A percentile compares a stretch with the other conserved stretches of the same genome.
phyloP scores from a whole-genome alignment of 345 rosid genomes.

The Dovyalis caffra region DNA sequence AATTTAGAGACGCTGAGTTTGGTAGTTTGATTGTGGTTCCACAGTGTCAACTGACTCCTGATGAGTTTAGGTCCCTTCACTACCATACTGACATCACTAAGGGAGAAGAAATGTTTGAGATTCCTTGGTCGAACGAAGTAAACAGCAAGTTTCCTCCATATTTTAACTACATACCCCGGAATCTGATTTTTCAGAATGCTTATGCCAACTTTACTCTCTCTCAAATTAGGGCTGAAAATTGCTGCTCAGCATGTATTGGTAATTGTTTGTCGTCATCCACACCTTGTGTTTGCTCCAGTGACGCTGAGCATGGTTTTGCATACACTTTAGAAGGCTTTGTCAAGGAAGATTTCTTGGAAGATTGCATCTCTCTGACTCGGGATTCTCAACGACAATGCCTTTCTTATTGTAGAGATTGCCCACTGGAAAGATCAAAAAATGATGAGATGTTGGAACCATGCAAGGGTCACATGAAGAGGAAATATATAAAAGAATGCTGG shows the following conservation, averaged over 20 bases:
- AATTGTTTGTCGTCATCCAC: slow-evolving; percentile 57
- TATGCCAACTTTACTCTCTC: slow-evolving; percentile 56
- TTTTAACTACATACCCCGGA: slow-evolving; percentile 63
- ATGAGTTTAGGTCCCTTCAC: slow-evolving; percentile 49
- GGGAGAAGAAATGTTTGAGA: slow-evolving; percentile 66
- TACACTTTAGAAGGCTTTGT: slow-evolving; percentile 61
- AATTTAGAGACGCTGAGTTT: slow-evolving; percentile 14
- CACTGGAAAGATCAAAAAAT: slow-evolving; percentile 58
- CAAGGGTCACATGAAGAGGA: slow-evolving; percentile 85
- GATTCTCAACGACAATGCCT: slow-evolving; percentile 50
- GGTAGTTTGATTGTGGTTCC: slow-evolving; percentile 49
- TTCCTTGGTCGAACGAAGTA: slow-evolving; percentile 77
- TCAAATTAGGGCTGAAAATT: slow-evolving; percentile 48
- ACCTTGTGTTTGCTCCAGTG: slow-evolving; percentile 58
- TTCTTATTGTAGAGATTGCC: slow-evolving; percentile 63
- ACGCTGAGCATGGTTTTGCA: slow-evolving; percentile 41
- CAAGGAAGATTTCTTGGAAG: slow-evolving; percentile 58
- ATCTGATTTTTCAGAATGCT: slow-evolving; percentile 56
- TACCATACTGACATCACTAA: slow-evolving; percentile 53
- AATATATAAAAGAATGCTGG: slow-evolving; percentile 85
- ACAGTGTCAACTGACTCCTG: slow-evolving; percentile 42
- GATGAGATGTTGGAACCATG: slow-evolving; percentile 57
- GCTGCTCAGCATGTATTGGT: slow-evolving; percentile 65
- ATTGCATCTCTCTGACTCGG: slow-evolving; percentile 54
- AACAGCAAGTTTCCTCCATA: slow-evolving; percentile 50